These are phyloP conservation scores for Hemisphaericaspora nanyangensis DNA, from an alignment of 805 yeast genomes.

Conservation along the genomic window DNA sequence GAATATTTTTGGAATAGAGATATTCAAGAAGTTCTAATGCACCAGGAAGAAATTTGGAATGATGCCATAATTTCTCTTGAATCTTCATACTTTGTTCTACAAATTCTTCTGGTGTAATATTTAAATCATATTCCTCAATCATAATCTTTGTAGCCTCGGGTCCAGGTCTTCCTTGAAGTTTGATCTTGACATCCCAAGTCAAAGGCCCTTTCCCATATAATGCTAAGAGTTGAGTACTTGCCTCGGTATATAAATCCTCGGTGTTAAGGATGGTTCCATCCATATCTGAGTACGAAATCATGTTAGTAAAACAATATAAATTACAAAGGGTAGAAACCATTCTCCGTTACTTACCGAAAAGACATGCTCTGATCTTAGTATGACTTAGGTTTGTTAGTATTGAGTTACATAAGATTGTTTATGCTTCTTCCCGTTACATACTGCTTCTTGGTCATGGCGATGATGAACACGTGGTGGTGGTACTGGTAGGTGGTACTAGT, in stretches of 20 bases:
- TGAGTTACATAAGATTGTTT: too few species aligned
- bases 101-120: slow-evolving; percentile 62
- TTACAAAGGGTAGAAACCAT: not conserved
- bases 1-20: slow-evolving; percentile 52
- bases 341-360: slow-evolving; percentile 55
- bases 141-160: slow-evolving; percentile 63
- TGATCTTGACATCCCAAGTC: slow-evolving; percentile 86
- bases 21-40: slow-evolving; percentile 64
- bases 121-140: slow-evolving; percentile 64
- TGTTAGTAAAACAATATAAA: not conserved
- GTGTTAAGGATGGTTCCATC: slow-evolving; percentile 92
- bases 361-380: slow-evolving; percentile 54
- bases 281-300: slow-evolving; percentile 57
- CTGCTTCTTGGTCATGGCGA: slow-evolving; percentile 1
- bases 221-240: slow-evolving; percentile 62
- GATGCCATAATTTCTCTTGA: slow-evolving; percentile 62
- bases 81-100: slow-evolving; percentile 46
- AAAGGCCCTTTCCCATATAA: slow-evolving; percentile 72
- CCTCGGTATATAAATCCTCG: slow-evolving; percentile 85
- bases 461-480: too few species aligned
- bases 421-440: not conserved
- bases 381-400: slow-evolving; percentile 4
- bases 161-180: slow-evolving; percentile 91
- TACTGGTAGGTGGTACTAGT: too few species aligned
- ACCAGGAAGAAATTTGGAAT: slow-evolving; percentile 74